These are phyloP conservation scores for Blastobotrys mokoenaii DNA, from an alignment of 805 yeast species.

Conservation along the genomic window DNA sequence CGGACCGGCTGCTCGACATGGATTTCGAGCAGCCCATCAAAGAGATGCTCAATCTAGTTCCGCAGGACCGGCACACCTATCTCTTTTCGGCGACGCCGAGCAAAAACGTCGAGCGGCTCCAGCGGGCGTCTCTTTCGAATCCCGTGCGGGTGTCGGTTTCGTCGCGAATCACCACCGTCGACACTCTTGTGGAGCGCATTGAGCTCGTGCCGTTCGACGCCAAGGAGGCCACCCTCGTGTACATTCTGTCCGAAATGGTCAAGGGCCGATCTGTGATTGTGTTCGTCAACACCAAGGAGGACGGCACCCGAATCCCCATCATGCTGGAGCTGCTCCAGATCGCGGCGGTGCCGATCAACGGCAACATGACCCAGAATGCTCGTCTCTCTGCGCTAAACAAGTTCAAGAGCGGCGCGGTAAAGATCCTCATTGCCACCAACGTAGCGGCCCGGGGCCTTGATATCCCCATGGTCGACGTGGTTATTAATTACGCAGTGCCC, in stretches of 20 bases:
- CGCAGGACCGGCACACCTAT: slow-evolving; percentile 69
- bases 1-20: slow-evolving; percentile 90
- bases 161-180: slow-evolving; percentile 84
- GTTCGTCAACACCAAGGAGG: slow-evolving; percentile 91
- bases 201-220: slow-evolving; percentile 89
- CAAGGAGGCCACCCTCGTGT: slow-evolving; percentile 80
- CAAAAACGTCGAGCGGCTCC: slow-evolving; percentile 86
- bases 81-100: slow-evolving; percentile 97
- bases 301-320: slow-evolving; percentile 83
- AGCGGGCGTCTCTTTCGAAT: slow-evolving; percentile 79
- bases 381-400: slow-evolving; percentile 86
- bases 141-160: slow-evolving; percentile 92
- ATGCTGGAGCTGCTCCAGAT: slow-evolving; percentile 76
- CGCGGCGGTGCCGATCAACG: slow-evolving; percentile 87
- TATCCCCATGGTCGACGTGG: slow-evolving; percentile 86
- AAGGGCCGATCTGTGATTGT: slow-evolving; percentile 81
- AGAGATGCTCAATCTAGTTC: slow-evolving; percentile 74
- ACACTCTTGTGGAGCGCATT: slow-evolving; percentile 79
- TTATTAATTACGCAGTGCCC: slow-evolving; percentile 87
- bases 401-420: slow-evolving; percentile 89
- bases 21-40: slow-evolving; percentile 94
- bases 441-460: slow-evolving; percentile 97
- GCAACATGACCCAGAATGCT: slow-evolving; percentile 90
- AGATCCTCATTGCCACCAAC: slow-evolving; percentile 88
- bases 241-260: slow-evolving; percentile 67